These are phyloP conservation scores for Cymodocea nodosa DNA, from an alignment of 116 monocot genomes.

Conservation along the genomic window DNA sequence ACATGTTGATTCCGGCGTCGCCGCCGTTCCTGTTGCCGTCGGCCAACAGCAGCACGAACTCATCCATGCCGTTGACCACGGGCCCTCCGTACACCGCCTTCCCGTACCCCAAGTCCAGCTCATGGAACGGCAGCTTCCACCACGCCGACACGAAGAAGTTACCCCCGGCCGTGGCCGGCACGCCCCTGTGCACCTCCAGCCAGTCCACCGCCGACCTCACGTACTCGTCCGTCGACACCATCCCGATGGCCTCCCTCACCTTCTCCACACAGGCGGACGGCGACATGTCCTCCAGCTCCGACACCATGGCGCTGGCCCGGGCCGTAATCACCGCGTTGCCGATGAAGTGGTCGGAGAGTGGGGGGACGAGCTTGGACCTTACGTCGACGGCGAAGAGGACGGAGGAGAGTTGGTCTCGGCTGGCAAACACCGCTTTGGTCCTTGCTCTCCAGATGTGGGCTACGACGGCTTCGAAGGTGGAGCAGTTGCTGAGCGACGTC, in stretches of 20 bases:
- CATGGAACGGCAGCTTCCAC: slow-evolving; percentile 79
- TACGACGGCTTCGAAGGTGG: slow-evolving; percentile 63
- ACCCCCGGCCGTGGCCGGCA: slow-evolving; percentile 41
- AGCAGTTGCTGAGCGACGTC: slow-evolving; percentile 25
- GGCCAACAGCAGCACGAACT: slow-evolving; percentile 76
- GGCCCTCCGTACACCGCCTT: slow-evolving; percentile 26
- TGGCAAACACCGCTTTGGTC: slow-evolving; percentile 36
- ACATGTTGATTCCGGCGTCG: slow-evolving; percentile 41
- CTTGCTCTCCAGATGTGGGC: slow-evolving; percentile 70
- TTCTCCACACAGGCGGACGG: slow-evolving; percentile 36
- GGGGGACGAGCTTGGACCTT: slow-evolving; percentile 36
- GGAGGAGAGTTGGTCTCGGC: slow-evolving; percentile 20
- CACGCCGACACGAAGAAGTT: slow-evolving; percentile 76
- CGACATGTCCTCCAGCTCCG: slow-evolving; percentile 19
- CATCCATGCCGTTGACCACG: slow-evolving; percentile 38
- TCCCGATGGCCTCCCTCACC: slow-evolving; percentile 49
- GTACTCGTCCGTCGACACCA: slow-evolving; percentile 51
- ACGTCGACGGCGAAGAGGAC: slow-evolving; percentile 71
- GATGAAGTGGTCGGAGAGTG: slow-evolving; percentile 34
- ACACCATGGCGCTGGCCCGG: slow-evolving; percentile 27
- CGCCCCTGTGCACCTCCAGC: slow-evolving; percentile 57
- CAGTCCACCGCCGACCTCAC: slow-evolving; percentile 73
- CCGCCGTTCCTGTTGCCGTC: slow-evolving; percentile 13
- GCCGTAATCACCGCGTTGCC: slow-evolving; percentile 68
- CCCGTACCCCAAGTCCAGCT: slow-evolving; percentile 65